Conservation (phyloP, 352 stramenopile species). For the Phytopythium helicoides region DNA sequence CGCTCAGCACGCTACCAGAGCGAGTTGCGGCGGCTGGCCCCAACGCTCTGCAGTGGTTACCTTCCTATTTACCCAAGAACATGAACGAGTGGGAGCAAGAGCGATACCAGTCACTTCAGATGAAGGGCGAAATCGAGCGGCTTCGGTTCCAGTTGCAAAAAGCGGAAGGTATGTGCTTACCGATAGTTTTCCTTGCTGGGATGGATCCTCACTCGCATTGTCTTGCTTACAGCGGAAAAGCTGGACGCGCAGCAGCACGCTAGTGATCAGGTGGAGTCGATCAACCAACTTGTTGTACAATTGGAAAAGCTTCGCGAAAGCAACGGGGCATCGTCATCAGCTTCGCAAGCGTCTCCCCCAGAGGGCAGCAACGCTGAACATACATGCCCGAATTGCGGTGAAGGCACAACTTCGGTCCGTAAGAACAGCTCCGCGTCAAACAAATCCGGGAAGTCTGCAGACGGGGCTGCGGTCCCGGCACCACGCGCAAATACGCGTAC, state of each 20-base stretch:
- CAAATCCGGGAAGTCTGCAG: constrained; percentile 16
- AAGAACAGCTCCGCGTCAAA: constrained; percentile 13
- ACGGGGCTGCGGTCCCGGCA: background rate
- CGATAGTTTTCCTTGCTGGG: too few relatives aligned
- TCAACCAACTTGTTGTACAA: constrained; percentile 73
- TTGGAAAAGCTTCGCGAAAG: constrained; percentile 68
- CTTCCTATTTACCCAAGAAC: constrained; percentile 60
- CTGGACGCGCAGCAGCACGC: constrained; percentile 71
- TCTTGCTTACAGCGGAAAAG: constrained; percentile 49
- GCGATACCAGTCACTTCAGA: constrained; percentile 63
- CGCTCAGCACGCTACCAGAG: constrained; percentile 64
- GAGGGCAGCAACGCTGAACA: background rate
- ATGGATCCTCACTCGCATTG: too few relatives aligned
- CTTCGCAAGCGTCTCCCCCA: background rate
- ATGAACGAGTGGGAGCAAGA: constrained; percentile 81
- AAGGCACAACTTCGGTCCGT: background rate
- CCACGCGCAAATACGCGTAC: background rate
- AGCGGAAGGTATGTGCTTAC: constrained; percentile 45
- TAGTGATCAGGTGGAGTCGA: constrained; percentile 76
- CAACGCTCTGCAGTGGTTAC: constrained; percentile 68
- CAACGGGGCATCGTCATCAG: background rate
- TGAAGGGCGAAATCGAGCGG: constrained; percentile 79
- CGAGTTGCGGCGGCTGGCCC: constrained; percentile 63
- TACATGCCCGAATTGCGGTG: constrained; percentile 34
- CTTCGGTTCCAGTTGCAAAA: constrained; percentile 72